Evolutionary conservation across 495 filamentous ascomycete genomes (phyloP), one percentile per base, ranked within the genome.

Genomic region (Aspergillus leporis): DNA sequence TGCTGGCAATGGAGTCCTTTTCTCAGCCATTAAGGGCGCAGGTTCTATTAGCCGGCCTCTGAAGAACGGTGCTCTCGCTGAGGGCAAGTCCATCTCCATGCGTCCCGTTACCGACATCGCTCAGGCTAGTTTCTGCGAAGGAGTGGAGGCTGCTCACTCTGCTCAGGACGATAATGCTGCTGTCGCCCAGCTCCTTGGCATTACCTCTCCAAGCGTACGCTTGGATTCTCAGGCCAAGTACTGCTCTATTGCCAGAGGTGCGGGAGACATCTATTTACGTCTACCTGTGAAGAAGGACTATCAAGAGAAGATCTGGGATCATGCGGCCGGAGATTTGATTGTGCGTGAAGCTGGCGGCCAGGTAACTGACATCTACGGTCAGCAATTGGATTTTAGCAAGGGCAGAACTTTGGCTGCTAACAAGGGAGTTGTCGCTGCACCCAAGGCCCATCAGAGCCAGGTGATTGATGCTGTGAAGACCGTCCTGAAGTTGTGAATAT

Each of bases 251-350:
- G 93, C 95, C n/a, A 80, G 94, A 59, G 94, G 94, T 23, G 92
- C 93, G 7, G 94, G 92, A 45, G 95, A 99, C 66, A 85, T 99
- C 62, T 98, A 98, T 72, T 78, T 98, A 63, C 82, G 94, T 51
- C 76, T 99, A 30, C 94, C 95, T 18, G 86, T 88, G 13, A 87
- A 82, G 64, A 87, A 86, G 67, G 85, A 87, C 23, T 99, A 98
- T 74, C 85, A 96, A 76, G 94, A 99, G 81, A 99, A 99, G 82
- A 98, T 99, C 62, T 99, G 94, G 94, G 94, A 99, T 70, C 94
- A 99, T 74, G 95, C 93, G 31, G 93, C 91, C n/a, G 94, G 94
- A 34, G 92, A 95, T 60, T 73, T 99, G 52, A 93, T 99, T 64
- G 92, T 97, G 12, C 83, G 92, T 49, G 94, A 99, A 74, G 92